Evolutionary conservation across 176 grass and related monocot species (phyloP), one percentile per base, ranked within the genome.

Genomic region (Zoysia japonica): DNA sequence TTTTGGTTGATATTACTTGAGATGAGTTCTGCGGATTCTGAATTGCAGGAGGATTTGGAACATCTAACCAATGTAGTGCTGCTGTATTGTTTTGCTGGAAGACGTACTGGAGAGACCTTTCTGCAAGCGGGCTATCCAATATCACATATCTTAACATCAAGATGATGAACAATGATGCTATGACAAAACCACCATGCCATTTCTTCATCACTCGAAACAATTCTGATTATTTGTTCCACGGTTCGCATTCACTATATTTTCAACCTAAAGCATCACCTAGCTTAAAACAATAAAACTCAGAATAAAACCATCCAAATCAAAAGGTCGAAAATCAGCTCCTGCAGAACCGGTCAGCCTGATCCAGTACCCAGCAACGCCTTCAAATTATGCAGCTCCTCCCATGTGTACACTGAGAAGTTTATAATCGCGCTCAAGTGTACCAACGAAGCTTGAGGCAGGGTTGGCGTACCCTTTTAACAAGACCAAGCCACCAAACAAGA

Each of bases 61-160:
- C 66, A 82, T 86, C 61, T 54, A 99, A 42, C 96, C 88, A 99
- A 64, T 79, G 86, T 62, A 96, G 88, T 64, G 78, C 79, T 45
- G 80, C 45, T 1, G 96, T 86, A 56, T 37, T 89, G 53, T 99
- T 96, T 72, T 67, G 92, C 68, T 90, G 84, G 46, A 99, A 86
- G 80, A 89, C 85, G 72, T 91, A 85, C 78, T 86, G 86, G 55
- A 99, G 92, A 13, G 93, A 93, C 61, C 61, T 91, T 77, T 96
- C 92, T 0, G 88, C 90, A 28, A 96, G 83, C 8, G 84, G 92
- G 47, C 82, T 93, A 76, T 96, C 88, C 88, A 90, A 76, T 82
- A 99, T 85, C 68, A 88, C 80, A 82, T 96, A 99, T 77, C 92
- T 90, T 55, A 99, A 65, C 68, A 99, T 72, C 78, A 99, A 82